Evolutionary conservation across 306 rosid species (phyloP), one percentile per base, ranked within the genome.

Genomic region (Corylus americana): DNA sequence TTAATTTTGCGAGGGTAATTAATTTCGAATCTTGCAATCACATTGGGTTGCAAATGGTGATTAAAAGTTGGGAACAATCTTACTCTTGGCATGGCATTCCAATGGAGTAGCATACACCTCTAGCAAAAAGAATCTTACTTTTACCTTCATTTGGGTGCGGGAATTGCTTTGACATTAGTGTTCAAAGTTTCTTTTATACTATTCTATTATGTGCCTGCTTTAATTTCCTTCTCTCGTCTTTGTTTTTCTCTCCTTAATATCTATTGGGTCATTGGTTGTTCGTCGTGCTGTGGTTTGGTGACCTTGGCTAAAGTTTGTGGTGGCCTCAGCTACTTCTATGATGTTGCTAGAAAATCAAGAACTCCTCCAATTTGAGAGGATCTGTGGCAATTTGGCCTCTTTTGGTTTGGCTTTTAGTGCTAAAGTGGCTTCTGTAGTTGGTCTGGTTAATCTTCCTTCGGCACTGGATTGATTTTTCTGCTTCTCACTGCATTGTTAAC

Each of bases 401-500:
- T 25, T 25, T 68, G 49, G 31, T 5, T 62, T 35, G 20, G 45
- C 50, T 5, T 76, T 76, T 49, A 63, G 73, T 27, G 63, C 55
- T 66, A 17, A 71, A 71, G 75, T 47, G 42, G 71, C 71, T 63
- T 31, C 79, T 42, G 8, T 39, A 76, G 55, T 76, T 49, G 79
- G 61, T 45, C 27, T 68, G 8, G 13, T 29, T 48, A 1, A 1
- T 45, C 72, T 27, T 47, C 71, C 12, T 35, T 67, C 16, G 29
- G 71, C 49, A 67, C 12, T 39, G n/a, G 10, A 63, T 12, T 63
- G 70, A 63, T 14, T 59, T 25, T 5, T 59, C 16, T 25, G 29
- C 37, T 59, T 59, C 13, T 59, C 13, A 22, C 66, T 25, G 35
- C 66, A 11, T 59, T 25, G 5, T 59, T 25, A 5, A 42, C 45